phyloP scores from a whole-genome alignment of 306 rosid species.

The Delonix regia region DNA sequence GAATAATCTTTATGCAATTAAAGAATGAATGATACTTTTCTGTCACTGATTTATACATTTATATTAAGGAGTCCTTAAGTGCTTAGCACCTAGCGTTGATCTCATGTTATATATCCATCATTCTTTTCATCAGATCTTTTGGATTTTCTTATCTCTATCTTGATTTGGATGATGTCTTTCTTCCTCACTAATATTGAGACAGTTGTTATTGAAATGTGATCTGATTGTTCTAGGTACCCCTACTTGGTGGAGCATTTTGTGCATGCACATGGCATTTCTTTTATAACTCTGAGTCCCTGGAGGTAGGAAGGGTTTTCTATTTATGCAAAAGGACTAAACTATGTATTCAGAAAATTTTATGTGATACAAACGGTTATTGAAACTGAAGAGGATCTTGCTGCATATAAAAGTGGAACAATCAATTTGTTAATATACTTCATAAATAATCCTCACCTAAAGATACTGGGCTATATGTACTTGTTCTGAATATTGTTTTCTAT shows the following conservation, averaged over 20 bases:
- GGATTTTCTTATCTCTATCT: not conserved
- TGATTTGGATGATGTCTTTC: not conserved
- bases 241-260: slow-evolving; percentile 92
- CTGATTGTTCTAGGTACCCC: slow-evolving; percentile 69
- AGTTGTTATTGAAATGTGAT: not conserved
- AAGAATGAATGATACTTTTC: not conserved
- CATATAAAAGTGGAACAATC: not conserved
- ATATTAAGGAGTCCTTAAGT: not conserved
- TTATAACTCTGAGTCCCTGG: slow-evolving; percentile 85
- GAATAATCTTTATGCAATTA: not conserved
- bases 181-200: not conserved
- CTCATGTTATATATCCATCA: not conserved
- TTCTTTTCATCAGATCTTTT: not conserved
- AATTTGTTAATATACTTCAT: not conserved
- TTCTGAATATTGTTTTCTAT: not conserved
- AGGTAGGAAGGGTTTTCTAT: slow-evolving; percentile 49
- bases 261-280: slow-evolving; percentile 99
- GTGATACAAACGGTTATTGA: not conserved
- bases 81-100: not conserved
- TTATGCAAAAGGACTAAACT: not conserved
- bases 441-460: not conserved
- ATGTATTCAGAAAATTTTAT: slow-evolving; percentile 1
- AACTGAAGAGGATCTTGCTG: not conserved
- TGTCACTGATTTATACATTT: not conserved
- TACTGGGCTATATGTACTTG: not conserved